phyloP scores from a whole-genome alignment of 129 eudicot genomes.

The Escallonia herrerae region DNA sequence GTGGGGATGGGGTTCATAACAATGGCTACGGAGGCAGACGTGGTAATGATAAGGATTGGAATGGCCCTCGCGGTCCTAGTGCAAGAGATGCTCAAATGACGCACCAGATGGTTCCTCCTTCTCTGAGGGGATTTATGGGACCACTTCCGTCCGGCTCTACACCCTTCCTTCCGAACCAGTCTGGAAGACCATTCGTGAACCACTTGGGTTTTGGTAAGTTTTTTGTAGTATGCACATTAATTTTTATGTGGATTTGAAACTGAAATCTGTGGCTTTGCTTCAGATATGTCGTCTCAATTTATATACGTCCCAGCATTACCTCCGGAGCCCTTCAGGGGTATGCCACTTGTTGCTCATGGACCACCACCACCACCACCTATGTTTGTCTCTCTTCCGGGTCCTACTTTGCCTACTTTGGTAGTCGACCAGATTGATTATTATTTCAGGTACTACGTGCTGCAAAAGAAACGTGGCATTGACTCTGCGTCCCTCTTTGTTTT shows the following conservation, averaged over 20 bases:
- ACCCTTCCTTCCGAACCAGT: conserved; percentile 36
- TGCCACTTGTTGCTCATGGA: conserved; percentile 23
- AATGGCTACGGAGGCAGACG: conserved; percentile 59
- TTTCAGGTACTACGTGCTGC: conserved; percentile 43
- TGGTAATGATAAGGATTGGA: conserved; percentile 43
- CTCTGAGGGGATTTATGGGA: conserved; percentile 39
- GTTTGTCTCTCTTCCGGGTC: conserved; percentile 26
- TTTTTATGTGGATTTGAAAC: not conserved
- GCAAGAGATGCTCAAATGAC: conserved; percentile 37
- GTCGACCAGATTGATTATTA: conserved; percentile 67
- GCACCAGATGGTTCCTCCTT: conserved; percentile 49
- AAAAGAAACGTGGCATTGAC: not conserved
- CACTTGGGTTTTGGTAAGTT: conserved; percentile 62
- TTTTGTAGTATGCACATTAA: not conserved
- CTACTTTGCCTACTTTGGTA: conserved; percentile 29
- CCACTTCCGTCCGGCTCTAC: conserved; percentile 49
- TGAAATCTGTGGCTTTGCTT: conserved; percentile 9
- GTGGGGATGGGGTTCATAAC: conserved; percentile 51
- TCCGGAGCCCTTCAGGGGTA: conserved; percentile 34
- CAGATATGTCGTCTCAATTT: conserved; percentile 46
- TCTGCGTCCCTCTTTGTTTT: not conserved
- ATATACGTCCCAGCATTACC: conserved; percentile 43
- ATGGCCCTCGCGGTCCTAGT: conserved; percentile 24
- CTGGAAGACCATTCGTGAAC: conserved; percentile 38
- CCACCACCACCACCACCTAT: conserved; percentile 26